Base-by-base conservation (phyloP, 2,329 filamentous ascomycete genomes). In the Aspergillus eucalypticola region DNA sequence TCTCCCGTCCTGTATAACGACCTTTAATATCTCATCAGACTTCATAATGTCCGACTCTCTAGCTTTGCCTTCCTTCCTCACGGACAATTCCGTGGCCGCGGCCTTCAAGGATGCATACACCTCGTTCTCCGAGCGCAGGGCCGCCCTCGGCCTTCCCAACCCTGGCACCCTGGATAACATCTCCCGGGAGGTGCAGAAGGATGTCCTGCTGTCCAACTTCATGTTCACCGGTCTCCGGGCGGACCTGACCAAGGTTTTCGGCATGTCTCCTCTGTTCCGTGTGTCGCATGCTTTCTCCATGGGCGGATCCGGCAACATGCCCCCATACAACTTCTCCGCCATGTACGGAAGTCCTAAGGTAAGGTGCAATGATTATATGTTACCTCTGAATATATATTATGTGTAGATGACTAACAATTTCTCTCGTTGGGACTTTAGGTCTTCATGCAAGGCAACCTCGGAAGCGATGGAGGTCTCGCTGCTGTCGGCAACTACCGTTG, bases 161-260 rank as follows among this genome's bases (percentile, higher is more conserved):
- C 95, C 95, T 42, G 95, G 95, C 71, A 93, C 90, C 55, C 88
- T 97, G 68, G 95, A 99, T 80, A 88, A 88, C 74, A 88, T 96
- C 76, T 86, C 90, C 69, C 89, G 90, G 76, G 95, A 99, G 83
- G 92, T 97, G 64, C 90, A 96, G 82, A 92, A 93, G 80, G 93
- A 97, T 85, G 93, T 97, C 70, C 89, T 98, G 76, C 87, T 97
- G 73, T 95, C 90, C 81, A 96, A 97, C 83, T 90, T 92, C 78
- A 96, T 95, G 88, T 98, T 99, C 83, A 90, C 91, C 48, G 95
- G 95, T 72, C 86, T 99, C 77, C 91, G 94, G 75, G 96, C 94
- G 77, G 95, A 99, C 79, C 83, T 98, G 76, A 97, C 92, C 76
- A 98, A 97, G 84, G 88, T 92, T 75, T 96, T 98, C 81, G 95